Percentiles rank a stretch among this genome's conserved stretches.
These are phyloP conservation scores for Chionographis japonica DNA, from an alignment of 106 monocot genomes.

Conservation along the genomic window DNA sequence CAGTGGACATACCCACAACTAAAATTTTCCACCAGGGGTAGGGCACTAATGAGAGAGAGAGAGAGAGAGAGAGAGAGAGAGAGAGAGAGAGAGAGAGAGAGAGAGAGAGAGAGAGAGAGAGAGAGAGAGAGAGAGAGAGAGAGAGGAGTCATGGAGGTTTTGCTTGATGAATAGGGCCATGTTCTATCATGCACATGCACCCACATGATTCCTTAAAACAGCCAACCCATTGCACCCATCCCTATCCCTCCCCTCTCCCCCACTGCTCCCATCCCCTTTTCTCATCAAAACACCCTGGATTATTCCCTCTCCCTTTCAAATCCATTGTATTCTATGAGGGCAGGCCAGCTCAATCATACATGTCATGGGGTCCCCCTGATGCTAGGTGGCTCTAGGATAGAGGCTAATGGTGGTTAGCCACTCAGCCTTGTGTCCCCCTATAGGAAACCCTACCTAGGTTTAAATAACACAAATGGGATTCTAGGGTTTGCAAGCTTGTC, in stretches of 20 bases:
- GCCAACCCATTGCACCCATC: conserved; percentile 1
- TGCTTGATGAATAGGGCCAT: not conserved
- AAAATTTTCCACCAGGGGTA: no score
- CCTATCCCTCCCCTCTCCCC: conserved; percentile 1
- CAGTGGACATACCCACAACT: no score
- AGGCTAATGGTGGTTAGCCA: not conserved
- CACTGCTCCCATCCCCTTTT: conserved; percentile 8
- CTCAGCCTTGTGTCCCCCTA: conserved; percentile 10
- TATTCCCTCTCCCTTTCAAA: conserved; percentile 11
- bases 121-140: not conserved
- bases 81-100: no score
- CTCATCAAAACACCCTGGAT: conserved; percentile 34
- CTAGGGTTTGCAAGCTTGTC: no score
- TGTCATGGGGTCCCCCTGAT: conserved; percentile 1
- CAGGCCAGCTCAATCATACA: conserved; percentile 14
- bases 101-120: no score
- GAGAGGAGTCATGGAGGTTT: not conserved
- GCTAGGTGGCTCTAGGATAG: not conserved
- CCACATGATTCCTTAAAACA: conserved; percentile 21
- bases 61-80: no score
- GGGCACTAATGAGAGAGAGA: no score
- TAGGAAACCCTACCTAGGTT: not conserved
- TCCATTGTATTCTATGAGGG: conserved; percentile 3
- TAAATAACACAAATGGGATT: no score
- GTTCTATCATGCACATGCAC: conserved; percentile 16